Percentiles rank a stretch among this genome's conserved stretches.
Evolutionary conservation across 345 rosid species (phyloP).

Genomic region (Trapa incisa): DNA sequence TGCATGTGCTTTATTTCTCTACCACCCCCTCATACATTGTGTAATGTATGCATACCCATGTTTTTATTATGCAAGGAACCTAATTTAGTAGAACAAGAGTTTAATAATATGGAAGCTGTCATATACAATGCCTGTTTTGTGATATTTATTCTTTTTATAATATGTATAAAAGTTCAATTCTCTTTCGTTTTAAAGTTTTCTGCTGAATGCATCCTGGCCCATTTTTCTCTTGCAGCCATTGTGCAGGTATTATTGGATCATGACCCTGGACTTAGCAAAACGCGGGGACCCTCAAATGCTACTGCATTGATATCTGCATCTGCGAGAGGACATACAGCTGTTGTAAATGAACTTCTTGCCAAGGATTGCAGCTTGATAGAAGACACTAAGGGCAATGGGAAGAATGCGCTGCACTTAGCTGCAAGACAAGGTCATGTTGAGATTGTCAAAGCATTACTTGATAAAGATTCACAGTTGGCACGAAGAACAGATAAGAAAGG

Average conservation of each 20-base stretch:
- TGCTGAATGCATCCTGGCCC: slow-evolving; percentile 2
- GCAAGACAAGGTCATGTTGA: slow-evolving; percentile 18
- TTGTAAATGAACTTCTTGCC: slow-evolving; percentile 11
- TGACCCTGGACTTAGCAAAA: slow-evolving; percentile 14
- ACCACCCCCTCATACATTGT: not conserved
- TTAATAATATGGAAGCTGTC: not conserved
- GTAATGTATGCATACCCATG: not conserved
- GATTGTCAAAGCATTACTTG: slow-evolving; percentile 16
- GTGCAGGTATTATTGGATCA: slow-evolving; percentile 21
- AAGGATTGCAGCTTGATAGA: slow-evolving; percentile 15
- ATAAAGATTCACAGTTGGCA: slow-evolving; percentile 14
- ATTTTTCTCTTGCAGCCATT: slow-evolving; percentile 40
- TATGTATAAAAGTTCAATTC: not conserved
- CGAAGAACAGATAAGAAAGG: slow-evolving; percentile 20
- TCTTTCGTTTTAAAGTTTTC: not conserved
- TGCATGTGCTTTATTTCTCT: no score
- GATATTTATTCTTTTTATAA: not conserved
- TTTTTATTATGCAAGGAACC: not conserved
- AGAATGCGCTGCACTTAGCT: slow-evolving; percentile 17
- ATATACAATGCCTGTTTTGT: not conserved
- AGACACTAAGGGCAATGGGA: slow-evolving; percentile 13
- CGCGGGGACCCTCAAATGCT: slow-evolving; percentile 12
- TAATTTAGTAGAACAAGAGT: not conserved
- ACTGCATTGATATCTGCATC: slow-evolving; percentile 15
- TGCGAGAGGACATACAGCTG: slow-evolving; percentile 16